These are phyloP conservation scores for Geotrichum bryndzae DNA, from an alignment of 1,139 yeast genomes.

Conservation along the genomic window DNA sequence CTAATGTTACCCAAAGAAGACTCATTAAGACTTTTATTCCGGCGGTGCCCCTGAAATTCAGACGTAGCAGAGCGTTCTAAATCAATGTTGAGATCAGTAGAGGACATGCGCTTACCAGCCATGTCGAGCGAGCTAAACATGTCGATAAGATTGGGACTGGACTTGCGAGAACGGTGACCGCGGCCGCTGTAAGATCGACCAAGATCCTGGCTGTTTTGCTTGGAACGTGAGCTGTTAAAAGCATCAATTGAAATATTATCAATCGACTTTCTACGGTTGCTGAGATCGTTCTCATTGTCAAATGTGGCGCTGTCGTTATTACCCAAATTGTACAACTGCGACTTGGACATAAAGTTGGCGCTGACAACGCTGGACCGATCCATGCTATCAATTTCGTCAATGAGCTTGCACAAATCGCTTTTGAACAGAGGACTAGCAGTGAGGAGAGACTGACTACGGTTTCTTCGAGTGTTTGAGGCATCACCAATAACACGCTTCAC, in stretches of 20 bases:
- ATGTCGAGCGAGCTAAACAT: conserved; percentile 23
- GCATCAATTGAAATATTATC: conserved; percentile 15
- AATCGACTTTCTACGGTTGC: conserved; percentile 13
- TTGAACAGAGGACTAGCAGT: conserved; percentile 27
- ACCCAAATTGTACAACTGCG: conserved; percentile 5
- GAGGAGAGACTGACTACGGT: conserved; percentile 29
- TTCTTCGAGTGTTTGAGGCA: conserved; percentile 23
- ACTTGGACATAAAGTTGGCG: not conserved
- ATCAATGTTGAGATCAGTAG: conserved; percentile 7
- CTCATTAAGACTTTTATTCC: conserved; percentile 28
- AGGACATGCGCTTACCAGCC: conserved; percentile 12
- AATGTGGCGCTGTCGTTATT: not conserved
- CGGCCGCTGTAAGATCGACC: conserved; percentile 21
- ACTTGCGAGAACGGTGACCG: conserved; percentile 26
- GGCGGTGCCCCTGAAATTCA: conserved; percentile 21
- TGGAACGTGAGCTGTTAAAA: conserved; percentile 9
- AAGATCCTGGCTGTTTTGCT: conserved; percentile 10
- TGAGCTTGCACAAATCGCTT: conserved; percentile 28
- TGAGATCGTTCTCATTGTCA: conserved; percentile 11
- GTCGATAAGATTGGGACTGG: conserved; percentile 30
- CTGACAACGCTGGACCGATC: conserved; percentile 12
- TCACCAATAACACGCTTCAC: conserved; percentile 34
- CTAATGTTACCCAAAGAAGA: conserved; percentile 5
- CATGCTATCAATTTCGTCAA: conserved; percentile 28
- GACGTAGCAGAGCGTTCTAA: conserved; percentile 4